Conservation (phyloP, 2,329 filamentous ascomycete species). For the Chaetothyriales sp. region DNA sequence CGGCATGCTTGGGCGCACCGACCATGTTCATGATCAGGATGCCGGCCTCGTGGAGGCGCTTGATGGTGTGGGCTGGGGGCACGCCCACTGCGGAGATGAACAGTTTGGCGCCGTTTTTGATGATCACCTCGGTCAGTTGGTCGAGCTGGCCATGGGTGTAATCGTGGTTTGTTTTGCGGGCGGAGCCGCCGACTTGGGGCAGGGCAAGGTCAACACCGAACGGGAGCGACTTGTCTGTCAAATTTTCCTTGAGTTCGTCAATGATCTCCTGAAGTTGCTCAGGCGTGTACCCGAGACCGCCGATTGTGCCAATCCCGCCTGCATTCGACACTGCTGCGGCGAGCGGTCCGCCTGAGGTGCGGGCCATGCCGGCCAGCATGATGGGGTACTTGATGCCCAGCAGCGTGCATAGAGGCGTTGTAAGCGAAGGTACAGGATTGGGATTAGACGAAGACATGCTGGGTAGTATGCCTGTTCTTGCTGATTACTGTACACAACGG, state of each 20-base stretch:
- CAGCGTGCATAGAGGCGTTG: slow-evolving; percentile 62
- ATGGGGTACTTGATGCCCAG: slow-evolving; percentile 78
- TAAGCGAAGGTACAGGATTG: slow-evolving; percentile 34
- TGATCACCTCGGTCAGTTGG: slow-evolving; percentile 72
- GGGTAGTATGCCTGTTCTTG: neutral
- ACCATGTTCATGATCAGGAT: slow-evolving; percentile 97
- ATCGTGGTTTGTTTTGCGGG: slow-evolving; percentile 85
- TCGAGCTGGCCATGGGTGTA: slow-evolving; percentile 83
- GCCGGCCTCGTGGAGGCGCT: slow-evolving; percentile 60
- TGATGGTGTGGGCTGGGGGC: slow-evolving; percentile 57
- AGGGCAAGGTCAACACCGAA: slow-evolving; percentile 88
- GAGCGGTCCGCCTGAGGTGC: slow-evolving; percentile 60
- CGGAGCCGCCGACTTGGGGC: slow-evolving; percentile 69
- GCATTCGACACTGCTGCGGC: slow-evolving; percentile 81
- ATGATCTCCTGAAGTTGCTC: slow-evolving; percentile 66
- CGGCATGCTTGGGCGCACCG: slow-evolving; percentile 76
- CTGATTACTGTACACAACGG: neutral
- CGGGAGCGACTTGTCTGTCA: slow-evolving; percentile 52
- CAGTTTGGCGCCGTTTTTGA: slow-evolving; percentile 65
- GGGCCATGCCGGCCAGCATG: slow-evolving; percentile 86
- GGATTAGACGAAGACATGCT: slow-evolving; percentile 15
- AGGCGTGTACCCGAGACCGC: slow-evolving; percentile 53
- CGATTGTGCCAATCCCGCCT: slow-evolving; percentile 56
- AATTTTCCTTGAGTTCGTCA: slow-evolving; percentile 65
- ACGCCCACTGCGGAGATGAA: slow-evolving; percentile 85